Conservation (phyloP, 2,329 filamentous ascomycete species). For the Gremmenia infestans region DNA sequence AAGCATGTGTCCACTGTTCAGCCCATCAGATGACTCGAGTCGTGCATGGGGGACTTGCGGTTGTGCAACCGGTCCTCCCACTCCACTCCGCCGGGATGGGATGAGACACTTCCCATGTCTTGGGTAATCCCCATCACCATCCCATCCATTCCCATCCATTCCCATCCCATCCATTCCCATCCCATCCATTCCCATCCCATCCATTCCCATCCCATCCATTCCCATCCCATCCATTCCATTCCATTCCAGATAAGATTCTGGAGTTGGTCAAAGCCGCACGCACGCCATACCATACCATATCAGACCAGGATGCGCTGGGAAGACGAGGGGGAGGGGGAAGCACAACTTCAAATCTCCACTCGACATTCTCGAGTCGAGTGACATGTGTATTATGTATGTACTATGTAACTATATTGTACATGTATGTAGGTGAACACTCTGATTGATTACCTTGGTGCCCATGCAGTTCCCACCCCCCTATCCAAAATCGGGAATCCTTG, state of each 20-base stretch:
- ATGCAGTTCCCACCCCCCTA: not conserved
- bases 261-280: not conserved
- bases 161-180: too few relatives aligned
- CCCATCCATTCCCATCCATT: too few relatives aligned
- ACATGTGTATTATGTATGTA: not conserved
- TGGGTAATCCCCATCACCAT: constrained; percentile 3
- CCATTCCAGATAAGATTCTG: not conserved
- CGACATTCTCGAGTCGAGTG: not conserved
- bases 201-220: too few relatives aligned
- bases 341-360: not conserved
- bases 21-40: constrained; percentile 13
- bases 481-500: not conserved
- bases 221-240: too few relatives aligned
- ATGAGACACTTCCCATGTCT: not conserved
- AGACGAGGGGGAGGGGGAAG: not conserved
- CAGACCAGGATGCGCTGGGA: too few relatives aligned
- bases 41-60: not conserved
- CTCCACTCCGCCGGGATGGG: not conserved
- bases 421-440: not conserved
- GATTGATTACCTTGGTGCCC: not conserved
- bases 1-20: constrained; percentile 3
- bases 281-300: too few relatives aligned
- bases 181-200: too few relatives aligned
- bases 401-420: not conserved
- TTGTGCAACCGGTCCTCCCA: not conserved